Base-by-base conservation (phyloP, 2,329 filamentous ascomycete genomes). In the Decorospora gaudefroyi region DNA sequence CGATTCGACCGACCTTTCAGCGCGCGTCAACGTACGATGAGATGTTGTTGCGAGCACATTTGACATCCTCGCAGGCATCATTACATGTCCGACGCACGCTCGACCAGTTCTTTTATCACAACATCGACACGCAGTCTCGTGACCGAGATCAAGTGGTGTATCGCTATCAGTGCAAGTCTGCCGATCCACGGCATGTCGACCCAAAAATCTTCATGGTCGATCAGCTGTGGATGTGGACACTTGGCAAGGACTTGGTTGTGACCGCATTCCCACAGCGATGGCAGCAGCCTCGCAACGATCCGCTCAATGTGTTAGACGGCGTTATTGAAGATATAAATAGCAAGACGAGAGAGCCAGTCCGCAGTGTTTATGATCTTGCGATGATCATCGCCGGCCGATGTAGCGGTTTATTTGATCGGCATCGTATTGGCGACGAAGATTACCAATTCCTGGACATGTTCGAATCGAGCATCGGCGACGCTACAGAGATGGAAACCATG, bases 401-500 rank as follows among this genome's bases (percentile, higher is more conserved):
- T 63, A 79, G 76, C 6, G 81, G 80, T 4, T 75, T 81, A 22
- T 86, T 85, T 53, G 81, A 84, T 55, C 74, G 80, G 5, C 78
- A 82, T 47, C 75, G 76, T 3, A 70, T 80, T 34, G 77, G 77
- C 15, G 77, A 83, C 50, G 80, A 83, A 42, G 75, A 82, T 19
- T 83, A 81, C 35, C 80, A 84, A 47, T 85, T 86, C 38, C 61
- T 86, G 1, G 83, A 86, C 49, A 86, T 86, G 79, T 86, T 87
- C 48, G 82, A 85, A 52, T 76, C 76, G 10, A 81, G 78, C 2
- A 84, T 86, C 28, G 83, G 83, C 2, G 60, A 69, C 17, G 70
- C 69, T 1, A 74, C 72, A 7, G 70, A 74, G 18, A 57, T 59
- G 21, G 80, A 84, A 59, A 83, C 79, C 0, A 67, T 76, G n/a